phyloP scores from a whole-genome alignment of 2,329 filamentous ascomycete species.

The Escovopsis sp. region DNA sequence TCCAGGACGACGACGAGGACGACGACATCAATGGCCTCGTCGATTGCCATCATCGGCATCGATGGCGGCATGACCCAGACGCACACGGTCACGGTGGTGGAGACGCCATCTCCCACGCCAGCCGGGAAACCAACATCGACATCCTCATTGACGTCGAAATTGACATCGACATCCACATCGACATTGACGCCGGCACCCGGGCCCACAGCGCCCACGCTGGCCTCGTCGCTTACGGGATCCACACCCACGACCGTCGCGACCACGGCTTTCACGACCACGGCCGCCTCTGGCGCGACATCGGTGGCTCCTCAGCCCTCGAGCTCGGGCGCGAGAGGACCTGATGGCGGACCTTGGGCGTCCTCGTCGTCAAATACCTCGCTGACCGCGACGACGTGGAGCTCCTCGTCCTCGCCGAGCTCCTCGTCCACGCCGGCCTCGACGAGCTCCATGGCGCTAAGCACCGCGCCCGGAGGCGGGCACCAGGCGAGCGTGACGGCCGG shows the following conservation, averaged over 20 bases:
- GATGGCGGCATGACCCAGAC: conserved; percentile 11
- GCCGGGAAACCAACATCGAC: neutral
- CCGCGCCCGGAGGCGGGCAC: conserved; percentile 20
- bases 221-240: neutral
- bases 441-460: conserved; percentile 29
- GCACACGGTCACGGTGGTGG: conserved; percentile 14
- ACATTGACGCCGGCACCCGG: neutral
- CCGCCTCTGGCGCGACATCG: conserved; percentile 1
- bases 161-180: neutral
- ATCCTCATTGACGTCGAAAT: neutral
- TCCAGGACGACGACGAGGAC: too few relatives aligned
- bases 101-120: conserved; percentile 1
- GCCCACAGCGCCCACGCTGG: neutral
- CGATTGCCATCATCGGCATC: conserved; percentile 18
- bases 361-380: conserved; percentile 3
- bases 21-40: conserved; percentile 6
- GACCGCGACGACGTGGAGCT: conserved; percentile 1
- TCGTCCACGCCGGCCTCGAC: conserved; percentile 8
- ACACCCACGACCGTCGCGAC: neutral
- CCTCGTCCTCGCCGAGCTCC: conserved; percentile 3
- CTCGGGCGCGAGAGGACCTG: neutral
- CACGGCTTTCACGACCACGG: conserved; percentile 1
- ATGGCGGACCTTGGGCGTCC: conserved; percentile 2
- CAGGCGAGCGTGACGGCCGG: too few relatives aligned
- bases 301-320: neutral